Evolutionary conservation across 2,329 filamentous ascomycete genomes (phyloP), one percentile per base, ranked within the genome.

Genomic region (Alternaria sp.): DNA sequence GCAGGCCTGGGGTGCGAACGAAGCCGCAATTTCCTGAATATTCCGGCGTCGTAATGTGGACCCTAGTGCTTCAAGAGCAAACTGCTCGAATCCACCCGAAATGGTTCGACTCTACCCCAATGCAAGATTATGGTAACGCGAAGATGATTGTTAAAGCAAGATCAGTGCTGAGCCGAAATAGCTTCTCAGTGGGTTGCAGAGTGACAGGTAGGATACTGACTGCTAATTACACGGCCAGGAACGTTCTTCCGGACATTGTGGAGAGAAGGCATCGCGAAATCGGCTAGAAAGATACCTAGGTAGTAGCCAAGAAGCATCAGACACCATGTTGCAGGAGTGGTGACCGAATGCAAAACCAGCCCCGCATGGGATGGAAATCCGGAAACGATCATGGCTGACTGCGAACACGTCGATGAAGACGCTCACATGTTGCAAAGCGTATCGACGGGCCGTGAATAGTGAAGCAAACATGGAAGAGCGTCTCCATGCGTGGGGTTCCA

Each of bases 21-120:
- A 59, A 48, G 45, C 59, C 38, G 57, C 14, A 36, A 53, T 59
- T 68, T 54, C 48, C 60, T 52, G 61, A 59, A 66, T 65, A 64
- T 53, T 62, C 54, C 63, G 51, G 49, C 54, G 20, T 57, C 54
- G 56, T 49, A 30, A 53, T 56, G 36, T 59, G 28, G 45, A 59
- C 34, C 46, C 63, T 69, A 69, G 58, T 50, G 32, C 60, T 54
- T 51, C 57, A 51, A 32, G 25, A 57, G 38, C 16, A 28, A 12
- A 50, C 14, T n/a, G 32, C 32, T 56, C 20, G 45, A 58, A 18
- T 36, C 54, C 43, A 48, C 41, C 40, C 43, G 25, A 16, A 28
- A 14, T 34, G 25, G 32, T 43, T 41, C 18, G 48, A 30, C 34
- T 46, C 55, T 25, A 34, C 40, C 14, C 9, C 27, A 22, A 41